Percentiles rank a stretch among this genome's conserved stretches.
Evolutionary conservation across 352 stramenopile genomes (phyloP).

Genomic region (Pythium phragmiticola): DNA sequence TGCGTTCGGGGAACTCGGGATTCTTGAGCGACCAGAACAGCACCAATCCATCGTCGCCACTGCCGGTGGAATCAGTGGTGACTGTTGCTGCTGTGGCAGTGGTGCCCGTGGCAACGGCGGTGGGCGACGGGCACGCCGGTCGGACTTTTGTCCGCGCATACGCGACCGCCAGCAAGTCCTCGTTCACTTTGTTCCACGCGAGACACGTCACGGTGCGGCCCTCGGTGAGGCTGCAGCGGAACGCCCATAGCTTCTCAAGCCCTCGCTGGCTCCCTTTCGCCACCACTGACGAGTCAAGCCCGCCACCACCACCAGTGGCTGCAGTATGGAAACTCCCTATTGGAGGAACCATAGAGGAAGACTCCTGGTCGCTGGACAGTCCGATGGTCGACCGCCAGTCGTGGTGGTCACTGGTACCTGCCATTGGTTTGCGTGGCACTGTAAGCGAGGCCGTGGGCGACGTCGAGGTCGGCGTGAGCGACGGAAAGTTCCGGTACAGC

Average conservation of each 20-base stretch:
- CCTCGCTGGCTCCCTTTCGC: constrained; percentile 21
- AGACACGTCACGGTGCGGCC: constrained; percentile 69
- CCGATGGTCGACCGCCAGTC: constrained; percentile 24
- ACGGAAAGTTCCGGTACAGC: constrained; percentile 78
- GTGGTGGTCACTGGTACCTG: constrained; percentile 5
- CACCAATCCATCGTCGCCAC: constrained; percentile 55
- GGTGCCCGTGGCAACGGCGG: background rate
- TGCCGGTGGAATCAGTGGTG: background rate
- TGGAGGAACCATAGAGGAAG: constrained; percentile 17
- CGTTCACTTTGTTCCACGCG: constrained; percentile 84
- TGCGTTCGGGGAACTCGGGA: constrained; percentile 89
- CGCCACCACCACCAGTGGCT: constrained; percentile 9
- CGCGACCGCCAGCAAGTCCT: constrained; percentile 90
- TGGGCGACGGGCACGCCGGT: constrained; percentile 10
- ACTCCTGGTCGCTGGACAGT: background rate
- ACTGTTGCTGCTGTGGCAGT: constrained; percentile 2
- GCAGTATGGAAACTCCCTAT: constrained; percentile 16
- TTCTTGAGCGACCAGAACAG: constrained; percentile 94
- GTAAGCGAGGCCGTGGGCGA: background rate
- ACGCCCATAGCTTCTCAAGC: constrained; percentile 78
- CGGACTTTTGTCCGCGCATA: constrained; percentile 48
- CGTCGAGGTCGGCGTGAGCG: constrained; percentile 19
- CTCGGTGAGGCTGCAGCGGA: constrained; percentile 61
- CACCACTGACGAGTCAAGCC: constrained; percentile 18
- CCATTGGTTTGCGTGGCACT: constrained; percentile 1